Conservation (phyloP, 148 eudicot genomes). For the Cornus kousa region DNA sequence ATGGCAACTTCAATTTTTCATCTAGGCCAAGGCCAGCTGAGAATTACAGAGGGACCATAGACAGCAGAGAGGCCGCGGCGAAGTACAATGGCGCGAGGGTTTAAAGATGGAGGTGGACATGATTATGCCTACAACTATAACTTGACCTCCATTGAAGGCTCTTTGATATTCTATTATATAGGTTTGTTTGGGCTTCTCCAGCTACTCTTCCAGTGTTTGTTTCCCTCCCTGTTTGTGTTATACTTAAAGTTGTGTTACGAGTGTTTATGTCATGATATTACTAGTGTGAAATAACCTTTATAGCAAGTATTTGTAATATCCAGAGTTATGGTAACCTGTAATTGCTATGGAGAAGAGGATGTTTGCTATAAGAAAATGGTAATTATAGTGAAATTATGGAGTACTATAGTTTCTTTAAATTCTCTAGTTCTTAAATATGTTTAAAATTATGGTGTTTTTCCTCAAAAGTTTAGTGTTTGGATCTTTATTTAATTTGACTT, state of each 20-base stretch:
- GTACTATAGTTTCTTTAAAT: too few species aligned
- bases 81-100: not conserved
- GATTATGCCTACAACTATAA: not conserved
- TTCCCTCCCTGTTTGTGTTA: not conserved
- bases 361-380: not conserved
- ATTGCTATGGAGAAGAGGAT: not conserved
- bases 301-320: not conserved
- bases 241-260: not conserved
- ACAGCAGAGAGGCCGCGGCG: slow-evolving; percentile 4
- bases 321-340: not conserved
- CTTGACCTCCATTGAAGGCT: not conserved
- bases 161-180: not conserved
- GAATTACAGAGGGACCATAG: slow-evolving; percentile 9
- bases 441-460: not conserved
- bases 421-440: too few species aligned
- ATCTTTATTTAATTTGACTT: too few species aligned
- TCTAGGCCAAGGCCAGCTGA: slow-evolving; percentile 7
- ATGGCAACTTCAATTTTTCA: slow-evolving; percentile 11
- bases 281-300: not conserved
- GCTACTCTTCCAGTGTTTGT: not conserved
- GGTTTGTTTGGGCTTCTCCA: not conserved
- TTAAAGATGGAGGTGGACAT: not conserved
- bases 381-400: not conserved
- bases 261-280: not conserved
- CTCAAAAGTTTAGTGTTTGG: not conserved